These are phyloP conservation scores for Acarospora socialis DNA, from an alignment of 2,329 filamentous ascomycete genomes.

Conservation along the genomic window DNA sequence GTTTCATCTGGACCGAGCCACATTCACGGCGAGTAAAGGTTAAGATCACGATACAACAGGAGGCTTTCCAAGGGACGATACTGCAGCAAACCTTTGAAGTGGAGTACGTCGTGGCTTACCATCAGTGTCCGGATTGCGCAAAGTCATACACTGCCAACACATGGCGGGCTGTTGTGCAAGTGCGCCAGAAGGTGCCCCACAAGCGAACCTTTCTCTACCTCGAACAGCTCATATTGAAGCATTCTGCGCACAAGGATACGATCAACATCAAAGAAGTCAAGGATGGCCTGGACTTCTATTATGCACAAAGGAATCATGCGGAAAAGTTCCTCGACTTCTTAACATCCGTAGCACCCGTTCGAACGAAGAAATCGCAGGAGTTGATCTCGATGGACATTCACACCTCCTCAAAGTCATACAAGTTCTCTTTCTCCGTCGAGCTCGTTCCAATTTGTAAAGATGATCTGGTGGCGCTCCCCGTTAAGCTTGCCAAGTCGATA, in stretches of 20 bases:
- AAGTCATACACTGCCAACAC: conserved; percentile 96
- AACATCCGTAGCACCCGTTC: conserved; percentile 63
- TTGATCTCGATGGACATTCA: conserved; percentile 89
- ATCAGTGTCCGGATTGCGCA: conserved; percentile 87
- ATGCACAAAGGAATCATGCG: conserved; percentile 74
- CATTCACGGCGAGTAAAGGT: conserved; percentile 86
- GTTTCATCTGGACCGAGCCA: conserved; percentile 96
- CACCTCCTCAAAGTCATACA: conserved; percentile 81
- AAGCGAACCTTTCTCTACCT: conserved; percentile 76
- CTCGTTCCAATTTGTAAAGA: conserved; percentile 94
- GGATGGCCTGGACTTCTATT: conserved; percentile 94
- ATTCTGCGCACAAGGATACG: conserved; percentile 77
- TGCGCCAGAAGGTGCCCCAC: conserved; percentile 91
- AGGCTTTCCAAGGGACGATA: conserved; percentile 50
- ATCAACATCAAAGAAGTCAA: conserved; percentile 97
- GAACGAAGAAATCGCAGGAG: conserved; percentile 74
- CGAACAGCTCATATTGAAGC: conserved; percentile 92
- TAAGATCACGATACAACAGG: conserved; percentile 82
- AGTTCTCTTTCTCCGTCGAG: conserved; percentile 82
- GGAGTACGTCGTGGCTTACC: conserved; percentile 74
- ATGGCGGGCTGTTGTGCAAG: conserved; percentile 86
- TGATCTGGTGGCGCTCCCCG: conserved; percentile 82
- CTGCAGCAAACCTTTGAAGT: conserved; percentile 94
- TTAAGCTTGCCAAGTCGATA: conserved; percentile 71
- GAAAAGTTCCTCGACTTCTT: conserved; percentile 89